Evolutionary conservation across 371 early-diverging fungal species (phyloP), one percentile per base, ranked within the genome.

Genomic region (Parasitella parasitica): DNA sequence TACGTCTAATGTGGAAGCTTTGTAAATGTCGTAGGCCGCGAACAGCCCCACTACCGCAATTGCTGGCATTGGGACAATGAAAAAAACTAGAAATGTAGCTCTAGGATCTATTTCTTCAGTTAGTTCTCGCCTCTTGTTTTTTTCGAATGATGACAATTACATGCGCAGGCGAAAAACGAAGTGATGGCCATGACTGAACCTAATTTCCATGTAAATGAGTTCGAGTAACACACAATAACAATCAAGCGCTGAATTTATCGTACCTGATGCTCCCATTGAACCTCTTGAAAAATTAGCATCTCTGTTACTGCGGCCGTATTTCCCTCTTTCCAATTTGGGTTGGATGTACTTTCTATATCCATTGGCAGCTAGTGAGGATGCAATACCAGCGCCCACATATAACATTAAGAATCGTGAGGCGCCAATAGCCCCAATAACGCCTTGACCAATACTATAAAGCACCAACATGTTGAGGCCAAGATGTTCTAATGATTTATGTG

Each of bases 1-100:
- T 63, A 78, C 78, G 56, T 72, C 67, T 4, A 74, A 49, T 13
- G 73, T 73, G 4, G 64, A 64, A 2, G 80, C 77, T 43, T 70
- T 61, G 30, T 80, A 80, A 18, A 80, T 52, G 50, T 77, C 76
- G 63, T 75, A 77, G 0, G 64, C 69, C 37, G 72, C 75, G 59
- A 74, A 71, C 46, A 69, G 62, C 53, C 80, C 84, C 0, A 86
- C 82, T 0, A 82, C 75, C 0, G 74, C 80, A 20, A 75, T 67
- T 0, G 86, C 86, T 18, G 84, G 84, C 81, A 86, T 80, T 16
- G 82, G 84, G 30, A 84, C 64, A 20, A 86, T 67, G 56, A 86
- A 86, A 64, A 86, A 86, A 15, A 86, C 59, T 5, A 82, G 63
- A 55, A 83, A 86, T 2, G 73, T 77, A 2, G 86, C 71, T 53